Conservation (phyloP, 371 early-diverging fungal genomes). For the Mortierella sp. region DNA sequence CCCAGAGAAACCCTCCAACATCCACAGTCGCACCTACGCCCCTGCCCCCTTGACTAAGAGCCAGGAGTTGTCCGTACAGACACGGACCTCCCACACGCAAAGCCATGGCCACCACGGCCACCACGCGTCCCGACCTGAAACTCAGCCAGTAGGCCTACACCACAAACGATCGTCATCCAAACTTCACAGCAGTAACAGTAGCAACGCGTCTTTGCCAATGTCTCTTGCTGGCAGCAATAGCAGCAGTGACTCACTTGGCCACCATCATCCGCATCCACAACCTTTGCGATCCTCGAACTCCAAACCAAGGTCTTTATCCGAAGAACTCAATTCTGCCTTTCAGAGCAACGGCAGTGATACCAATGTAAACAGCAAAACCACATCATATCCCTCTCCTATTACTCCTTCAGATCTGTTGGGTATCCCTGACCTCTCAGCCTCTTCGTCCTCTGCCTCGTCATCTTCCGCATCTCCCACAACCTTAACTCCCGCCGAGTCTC, state of each 20-base stretch:
- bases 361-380: slow-evolving; percentile 10
- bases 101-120: slow-evolving; percentile 1
- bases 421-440: slow-evolving; percentile 27
- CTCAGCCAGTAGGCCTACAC: slow-evolving; percentile 11
- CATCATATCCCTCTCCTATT: slow-evolving; percentile 38
- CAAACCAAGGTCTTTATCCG: slow-evolving; percentile 33
- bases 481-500: slow-evolving; percentile 6
- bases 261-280: slow-evolving; percentile 5
- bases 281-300: slow-evolving; percentile 1
- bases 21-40: slow-evolving; percentile 34
- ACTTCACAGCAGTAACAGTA: slow-evolving; percentile 26
- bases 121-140: slow-evolving; percentile 15
- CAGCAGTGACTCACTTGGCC: slow-evolving; percentile 21
- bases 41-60: slow-evolving; percentile 14
- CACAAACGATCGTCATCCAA: slow-evolving; percentile 39
- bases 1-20: slow-evolving; percentile 36
- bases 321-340: slow-evolving; percentile 34
- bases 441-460: slow-evolving; percentile 16
- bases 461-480: slow-evolving; percentile 13
- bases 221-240: slow-evolving; percentile 30
- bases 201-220: slow-evolving; percentile 40
- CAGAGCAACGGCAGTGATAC: slow-evolving; percentile 6
- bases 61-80: background rate
- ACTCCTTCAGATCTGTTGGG: slow-evolving; percentile 43
- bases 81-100: background rate